Evolutionary conservation across 805 yeast genomes (phyloP), one percentile per base, ranked within the genome.

Genomic region (Wickerhamiella domercqiae): DNA sequence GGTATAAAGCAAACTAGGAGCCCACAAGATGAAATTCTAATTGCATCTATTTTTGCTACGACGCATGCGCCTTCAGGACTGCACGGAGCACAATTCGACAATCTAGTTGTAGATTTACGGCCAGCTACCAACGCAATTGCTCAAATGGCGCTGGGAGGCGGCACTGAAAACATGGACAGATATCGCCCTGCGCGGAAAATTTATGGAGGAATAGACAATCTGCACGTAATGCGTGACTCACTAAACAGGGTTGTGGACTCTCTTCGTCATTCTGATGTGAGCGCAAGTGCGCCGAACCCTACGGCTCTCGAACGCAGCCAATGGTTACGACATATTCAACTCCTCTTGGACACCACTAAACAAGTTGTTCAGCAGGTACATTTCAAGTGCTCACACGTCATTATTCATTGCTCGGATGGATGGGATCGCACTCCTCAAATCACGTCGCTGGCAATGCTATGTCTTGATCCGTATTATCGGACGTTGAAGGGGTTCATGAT

Each of bases 391-490:
- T 78, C 90, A 15, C 93, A 87, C 54, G 67, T 87, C 3, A 54
- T 90, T 7, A 69, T 90, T 5, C 98, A 90, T 60, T 90, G 98
- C 55, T 83, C 96, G 1, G 98, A 90, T 61, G 98, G 98, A 1
- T 90, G 98, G 98, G 98, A 90, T 54, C 64, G 98, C 40, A 90
- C 98, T 0, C 73, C 96, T 0, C 97, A 90, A 53, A 71, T 86
- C 1, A 68, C 84, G 4, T 77, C 94, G 2, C 60, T 90, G 43
- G 71, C 86, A 18, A 87, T 87, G 57, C 59, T 90, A 4, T 81
- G 94, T 51, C 62, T 86, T 6, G 97, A 90, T 55, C 96, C 97
- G 1, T 82, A 71, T 53, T 90, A 68, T 56, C 66, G 98, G 46
- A 86, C 97, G 0, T 46, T 81, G 2, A 78, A 83, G 40, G 98